Conservation (phyloP, 441 rosid genomes). For the Aleurites moluccanus region DNA sequence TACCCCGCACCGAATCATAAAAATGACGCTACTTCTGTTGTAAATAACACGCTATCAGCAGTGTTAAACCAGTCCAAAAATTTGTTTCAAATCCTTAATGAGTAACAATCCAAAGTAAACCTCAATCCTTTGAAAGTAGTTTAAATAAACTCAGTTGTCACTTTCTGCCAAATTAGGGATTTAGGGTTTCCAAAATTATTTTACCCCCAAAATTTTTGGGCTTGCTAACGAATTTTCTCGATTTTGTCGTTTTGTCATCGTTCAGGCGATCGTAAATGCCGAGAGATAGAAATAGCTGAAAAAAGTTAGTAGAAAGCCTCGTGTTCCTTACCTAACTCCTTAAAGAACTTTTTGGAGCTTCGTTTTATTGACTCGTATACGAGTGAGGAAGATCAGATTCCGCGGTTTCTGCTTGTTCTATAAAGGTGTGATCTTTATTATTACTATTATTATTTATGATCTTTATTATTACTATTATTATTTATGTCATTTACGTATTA, state of each 20-base stretch:
- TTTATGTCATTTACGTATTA: too few relatives aligned
- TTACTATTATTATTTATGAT: too few relatives aligned
- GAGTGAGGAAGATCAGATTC: neutral
- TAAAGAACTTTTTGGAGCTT: neutral
- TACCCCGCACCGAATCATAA: neutral
- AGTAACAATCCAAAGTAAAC: neutral
- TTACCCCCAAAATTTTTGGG: neutral
- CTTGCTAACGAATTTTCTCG: constrained; percentile 10
- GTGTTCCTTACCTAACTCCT: constrained; percentile 17
- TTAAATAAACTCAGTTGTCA: too few relatives aligned
- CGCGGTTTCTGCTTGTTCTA: neutral
- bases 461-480: neutral
- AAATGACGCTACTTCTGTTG: neutral
- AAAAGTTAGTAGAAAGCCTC: neutral
- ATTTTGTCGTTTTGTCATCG: neutral
- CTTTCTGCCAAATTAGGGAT: constrained; percentile 14
- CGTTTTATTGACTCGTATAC: neutral
- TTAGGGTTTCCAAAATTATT: constrained; percentile 22
- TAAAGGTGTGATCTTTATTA: neutral
- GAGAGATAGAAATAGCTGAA: neutral
- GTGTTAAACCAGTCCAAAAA: constrained; percentile 10
- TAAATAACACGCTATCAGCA: neutral
- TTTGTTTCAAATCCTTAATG: neutral
- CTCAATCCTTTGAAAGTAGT: too few relatives aligned
- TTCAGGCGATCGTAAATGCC: constrained; percentile 14